Conservation (phyloP, 306 rosid species). For the Trifolium repens region DNA sequence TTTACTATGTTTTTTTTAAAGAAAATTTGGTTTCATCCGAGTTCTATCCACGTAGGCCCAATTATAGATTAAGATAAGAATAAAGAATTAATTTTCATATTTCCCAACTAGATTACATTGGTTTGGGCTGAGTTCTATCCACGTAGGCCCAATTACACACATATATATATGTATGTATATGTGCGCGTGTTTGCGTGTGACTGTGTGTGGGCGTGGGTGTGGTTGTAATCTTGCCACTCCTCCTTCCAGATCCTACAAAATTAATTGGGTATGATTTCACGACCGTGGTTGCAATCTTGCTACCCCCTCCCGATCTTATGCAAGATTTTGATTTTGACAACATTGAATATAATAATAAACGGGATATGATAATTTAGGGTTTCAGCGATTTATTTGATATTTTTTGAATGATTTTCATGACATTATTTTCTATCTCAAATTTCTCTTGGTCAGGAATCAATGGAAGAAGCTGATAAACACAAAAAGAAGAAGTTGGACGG, state of each 20-base stretch:
- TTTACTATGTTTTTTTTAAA: not conserved
- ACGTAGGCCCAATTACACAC: not conserved
- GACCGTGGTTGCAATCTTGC: not conserved
- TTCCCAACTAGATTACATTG: not conserved
- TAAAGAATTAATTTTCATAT: not conserved
- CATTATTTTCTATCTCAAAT: conserved; percentile 41
- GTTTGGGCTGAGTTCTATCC: not conserved
- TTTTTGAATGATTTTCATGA: conserved; percentile 23
- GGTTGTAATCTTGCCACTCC: not conserved
- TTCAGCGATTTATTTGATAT: conserved; percentile 22
- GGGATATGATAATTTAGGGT: conserved; percentile 24
- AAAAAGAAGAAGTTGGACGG: conserved; percentile 57
- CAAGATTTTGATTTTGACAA: not conserved
- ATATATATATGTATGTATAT: too few relatives aligned
- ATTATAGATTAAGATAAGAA: not conserved
- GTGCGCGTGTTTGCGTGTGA: too few relatives aligned
- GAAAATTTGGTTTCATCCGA: not conserved
- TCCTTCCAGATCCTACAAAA: not conserved
- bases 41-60: not conserved
- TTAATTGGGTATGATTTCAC: conserved; percentile 4
- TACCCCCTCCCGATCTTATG: not conserved
- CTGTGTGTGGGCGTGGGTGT: too few relatives aligned
- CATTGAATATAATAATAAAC: conserved; percentile 1
- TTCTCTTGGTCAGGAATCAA: conserved; percentile 57
- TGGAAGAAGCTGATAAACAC: conserved; percentile 44